A percentile compares a stretch with the other conserved stretches of the same genome.
phyloP scores from a whole-genome alignment of 2,329 filamentous ascomycete genomes.

The Talaromyces sp. region DNA sequence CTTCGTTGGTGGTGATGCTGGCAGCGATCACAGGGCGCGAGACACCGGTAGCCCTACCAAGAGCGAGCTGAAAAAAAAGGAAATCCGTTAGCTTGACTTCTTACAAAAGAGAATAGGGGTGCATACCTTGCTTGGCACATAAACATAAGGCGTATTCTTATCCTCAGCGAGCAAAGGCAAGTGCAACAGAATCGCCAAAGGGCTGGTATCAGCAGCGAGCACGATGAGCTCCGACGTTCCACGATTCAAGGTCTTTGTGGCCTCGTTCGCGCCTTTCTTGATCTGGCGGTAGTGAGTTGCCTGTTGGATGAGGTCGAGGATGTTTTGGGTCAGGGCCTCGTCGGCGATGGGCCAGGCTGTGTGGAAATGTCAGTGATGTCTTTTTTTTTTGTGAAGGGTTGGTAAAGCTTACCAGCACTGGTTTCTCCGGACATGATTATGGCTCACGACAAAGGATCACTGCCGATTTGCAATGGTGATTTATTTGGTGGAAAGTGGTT shows the following conservation, averaged over 20 bases:
- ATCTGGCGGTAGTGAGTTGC: conserved; percentile 61
- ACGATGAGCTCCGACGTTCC: conserved; percentile 87
- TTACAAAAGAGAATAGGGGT: background rate
- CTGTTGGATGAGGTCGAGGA: conserved; percentile 77
- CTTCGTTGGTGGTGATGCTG: conserved; percentile 88
- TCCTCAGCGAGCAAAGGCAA: conserved; percentile 77
- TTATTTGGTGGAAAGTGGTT: background rate
- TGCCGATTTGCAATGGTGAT: conserved; percentile 16
- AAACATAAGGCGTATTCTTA: conserved; percentile 68
- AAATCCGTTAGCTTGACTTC: background rate
- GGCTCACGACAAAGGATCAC: conserved; percentile 36
- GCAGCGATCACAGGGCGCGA: conserved; percentile 80
- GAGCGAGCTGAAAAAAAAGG: conserved; percentile 55
- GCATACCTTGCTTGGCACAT: conserved; percentile 61
- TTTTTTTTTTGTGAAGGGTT: background rate
- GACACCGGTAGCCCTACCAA: conserved; percentile 87
- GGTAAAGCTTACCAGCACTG: conserved; percentile 20
- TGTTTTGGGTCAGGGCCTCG: conserved; percentile 68
- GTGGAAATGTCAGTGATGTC: background rate
- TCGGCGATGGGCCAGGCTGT: conserved; percentile 68
- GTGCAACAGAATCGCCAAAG: conserved; percentile 82
- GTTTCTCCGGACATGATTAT: conserved; percentile 28
- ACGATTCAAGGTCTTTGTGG: conserved; percentile 84
- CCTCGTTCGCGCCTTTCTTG: conserved; percentile 85
- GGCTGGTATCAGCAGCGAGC: conserved; percentile 76